Evolutionary conservation across 257 asterid genomes (phyloP).

Genomic region (Scutellaria galericulata): DNA sequence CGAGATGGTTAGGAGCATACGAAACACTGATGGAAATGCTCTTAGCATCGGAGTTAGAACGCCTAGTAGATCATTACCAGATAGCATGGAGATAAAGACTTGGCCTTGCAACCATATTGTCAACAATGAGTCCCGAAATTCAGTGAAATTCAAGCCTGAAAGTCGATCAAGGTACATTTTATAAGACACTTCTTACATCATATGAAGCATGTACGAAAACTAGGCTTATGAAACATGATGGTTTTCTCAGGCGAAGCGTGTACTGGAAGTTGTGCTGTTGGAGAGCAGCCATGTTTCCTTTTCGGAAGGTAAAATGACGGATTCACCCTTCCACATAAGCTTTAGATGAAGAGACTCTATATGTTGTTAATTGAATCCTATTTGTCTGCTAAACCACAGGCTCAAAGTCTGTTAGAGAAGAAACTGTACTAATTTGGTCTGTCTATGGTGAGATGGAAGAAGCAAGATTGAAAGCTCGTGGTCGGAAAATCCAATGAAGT

Average conservation of each 20-base stretch:
- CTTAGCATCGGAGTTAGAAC: conserved; percentile 30
- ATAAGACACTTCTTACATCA: neutral
- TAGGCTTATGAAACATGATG: neutral
- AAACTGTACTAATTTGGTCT: conserved; percentile 16
- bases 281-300: conserved; percentile 30
- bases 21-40: conserved; percentile 38
- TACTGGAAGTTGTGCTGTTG: conserved; percentile 35
- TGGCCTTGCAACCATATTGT: neutral
- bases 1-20: conserved; percentile 31
- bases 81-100: conserved; percentile 23
- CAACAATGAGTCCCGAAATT: neutral
- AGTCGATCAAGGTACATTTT: conserved; percentile 29
- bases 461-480: too few relatives aligned
- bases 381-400: conserved; percentile 13
- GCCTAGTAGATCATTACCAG: conserved; percentile 20
- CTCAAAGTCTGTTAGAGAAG: conserved; percentile 25
- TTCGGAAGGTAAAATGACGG: conserved; percentile 29
- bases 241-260: conserved; percentile 12
- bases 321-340: neutral
- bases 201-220: neutral
- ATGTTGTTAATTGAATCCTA: neutral
- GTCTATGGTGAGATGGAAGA: neutral
- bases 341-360: neutral
- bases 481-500: too few relatives aligned
- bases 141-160: conserved; percentile 11